A percentile compares a stretch with the other conserved stretches of the same genome.
These are phyloP conservation scores for Magnusiomyces suaveolens DNA, from an alignment of 1,139 yeast genomes.

Conservation along the genomic window DNA sequence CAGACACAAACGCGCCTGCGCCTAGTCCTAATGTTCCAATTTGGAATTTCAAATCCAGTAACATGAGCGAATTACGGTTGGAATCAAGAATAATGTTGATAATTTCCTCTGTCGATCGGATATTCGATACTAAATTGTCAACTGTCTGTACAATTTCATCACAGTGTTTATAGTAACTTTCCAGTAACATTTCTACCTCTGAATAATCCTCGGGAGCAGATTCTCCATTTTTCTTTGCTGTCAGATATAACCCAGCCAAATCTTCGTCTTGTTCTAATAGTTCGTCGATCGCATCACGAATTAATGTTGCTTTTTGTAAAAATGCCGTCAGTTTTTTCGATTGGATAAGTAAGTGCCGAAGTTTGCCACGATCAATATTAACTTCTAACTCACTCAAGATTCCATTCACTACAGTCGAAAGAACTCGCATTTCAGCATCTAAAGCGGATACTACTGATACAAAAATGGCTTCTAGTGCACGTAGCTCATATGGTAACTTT, in stretches of 20 bases:
- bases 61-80: conserved; percentile 88
- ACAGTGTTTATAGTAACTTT: conserved; percentile 87
- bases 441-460: conserved; percentile 75
- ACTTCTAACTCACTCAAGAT: conserved; percentile 75
- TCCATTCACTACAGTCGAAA: conserved; percentile 61
- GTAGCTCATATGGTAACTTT: conserved; percentile 56
- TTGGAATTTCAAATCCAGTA: conserved; percentile 77
- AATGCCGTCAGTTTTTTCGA: conserved; percentile 75
- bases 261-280: conserved; percentile 87
- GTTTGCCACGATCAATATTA: conserved; percentile 71
- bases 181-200: conserved; percentile 64
- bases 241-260: conserved; percentile 71
- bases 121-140: conserved; percentile 72
- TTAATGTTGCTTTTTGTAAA: conserved; percentile 71
- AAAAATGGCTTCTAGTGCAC: conserved; percentile 82
- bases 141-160: conserved; percentile 95
- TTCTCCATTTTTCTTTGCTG: conserved; percentile 23
- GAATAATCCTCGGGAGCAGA: not conserved
- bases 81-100: conserved; percentile 92
- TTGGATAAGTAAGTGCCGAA: conserved; percentile 69
- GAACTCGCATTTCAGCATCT: conserved; percentile 75
- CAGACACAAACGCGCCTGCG: conserved; percentile 73
- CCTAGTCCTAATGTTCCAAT: conserved; percentile 83
- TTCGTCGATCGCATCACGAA: conserved; percentile 80
- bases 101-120: conserved; percentile 90